These are phyloP conservation scores for Protea cynaroides DNA, from an alignment of 164 flowering plant species.

Conservation along the genomic window DNA sequence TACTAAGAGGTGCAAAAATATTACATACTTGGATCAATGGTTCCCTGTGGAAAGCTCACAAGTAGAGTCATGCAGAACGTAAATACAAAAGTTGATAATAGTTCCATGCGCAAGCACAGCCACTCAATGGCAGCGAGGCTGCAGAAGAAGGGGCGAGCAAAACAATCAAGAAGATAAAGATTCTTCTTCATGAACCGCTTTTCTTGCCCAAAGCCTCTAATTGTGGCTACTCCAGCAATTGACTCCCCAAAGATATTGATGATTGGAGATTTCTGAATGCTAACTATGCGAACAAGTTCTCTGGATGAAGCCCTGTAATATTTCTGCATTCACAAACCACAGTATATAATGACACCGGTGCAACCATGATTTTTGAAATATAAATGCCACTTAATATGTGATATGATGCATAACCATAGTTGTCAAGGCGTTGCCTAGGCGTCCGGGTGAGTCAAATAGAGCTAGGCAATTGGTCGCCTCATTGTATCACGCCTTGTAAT, in stretches of 20 bases:
- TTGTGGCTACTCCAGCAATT: slow-evolving; percentile 96
- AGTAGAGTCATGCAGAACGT: slow-evolving; percentile 95
- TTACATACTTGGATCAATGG: slow-evolving; percentile 90
- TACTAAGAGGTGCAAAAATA: background rate
- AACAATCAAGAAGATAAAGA: slow-evolving; percentile 90
- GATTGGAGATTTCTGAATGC: slow-evolving; percentile 95
- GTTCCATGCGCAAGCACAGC: slow-evolving; percentile 97
- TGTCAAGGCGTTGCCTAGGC: too few relatives aligned
- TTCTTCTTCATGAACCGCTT: slow-evolving; percentile 95
- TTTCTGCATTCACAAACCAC: slow-evolving; percentile 54
- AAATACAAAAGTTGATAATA: slow-evolving; percentile 89
- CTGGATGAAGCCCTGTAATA: slow-evolving; percentile 98
- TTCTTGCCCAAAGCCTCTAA: slow-evolving; percentile 97
- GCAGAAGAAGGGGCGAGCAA: slow-evolving; percentile 96
- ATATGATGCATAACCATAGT: too few relatives aligned
- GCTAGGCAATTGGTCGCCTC: too few relatives aligned
- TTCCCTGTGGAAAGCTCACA: slow-evolving; percentile 93
- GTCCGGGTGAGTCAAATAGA: too few relatives aligned
- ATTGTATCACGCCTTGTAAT: too few relatives aligned
- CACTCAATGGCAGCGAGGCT: slow-evolving; percentile 96
- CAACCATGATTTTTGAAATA: background rate
- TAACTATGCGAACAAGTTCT: slow-evolving; percentile 92
- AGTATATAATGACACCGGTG: background rate
- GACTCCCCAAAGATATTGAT: slow-evolving; percentile 96
- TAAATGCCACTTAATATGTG: background rate